Evolutionary conservation across 768 basidiomycete species (phyloP), one percentile per base, ranked within the genome.

Genomic region (Mycena galericulata): DNA sequence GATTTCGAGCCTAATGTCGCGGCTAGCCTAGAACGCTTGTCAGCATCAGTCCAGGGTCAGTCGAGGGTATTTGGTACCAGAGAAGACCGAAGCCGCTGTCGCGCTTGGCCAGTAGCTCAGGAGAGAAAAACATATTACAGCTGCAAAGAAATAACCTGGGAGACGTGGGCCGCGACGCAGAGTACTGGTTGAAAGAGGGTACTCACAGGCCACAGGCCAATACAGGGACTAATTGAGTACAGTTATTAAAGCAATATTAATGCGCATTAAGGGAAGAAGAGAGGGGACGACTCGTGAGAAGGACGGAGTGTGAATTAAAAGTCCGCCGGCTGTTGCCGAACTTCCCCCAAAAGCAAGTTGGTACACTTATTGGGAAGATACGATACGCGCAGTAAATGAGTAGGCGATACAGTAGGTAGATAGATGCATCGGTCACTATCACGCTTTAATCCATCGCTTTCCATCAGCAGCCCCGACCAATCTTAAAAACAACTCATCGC

Each of bases 31-130:
- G 1, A 3, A 29, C 17, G 29, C 41, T 12, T 46, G 47, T 67
- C 17, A 61, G 54, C 8, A 27, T 54, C n/a, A 34, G n/a, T 15
- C 22, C 30, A 41, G 30, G 14, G 18, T 15, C 18, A 32, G 34
- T 30, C 30, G 27, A 12, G 43, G 47, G 12, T 22, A 38, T 8
- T 64, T 5, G n/a, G 65, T 77, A 94, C 94, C 94, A 96, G 22
- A 95, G 83, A n/a, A 96, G 87, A 64, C 95, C 96, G 74, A 94
- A 96, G 17, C 95, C 94, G 71, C 91, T 94, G 73, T 97, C 94
- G 66, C 95, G 85, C 73, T 88, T 90, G 22, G 92, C 88, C 27
- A 97, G 83, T 5, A 97, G 80, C 56, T 96, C 95, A 9, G 91
- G 84, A 46, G 93, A 88, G 79, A 95, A 97, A 83, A 97, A 97